Conservation (phyloP, 176 grass and related monocot genomes). For the Tuctoria greenei region DNA sequence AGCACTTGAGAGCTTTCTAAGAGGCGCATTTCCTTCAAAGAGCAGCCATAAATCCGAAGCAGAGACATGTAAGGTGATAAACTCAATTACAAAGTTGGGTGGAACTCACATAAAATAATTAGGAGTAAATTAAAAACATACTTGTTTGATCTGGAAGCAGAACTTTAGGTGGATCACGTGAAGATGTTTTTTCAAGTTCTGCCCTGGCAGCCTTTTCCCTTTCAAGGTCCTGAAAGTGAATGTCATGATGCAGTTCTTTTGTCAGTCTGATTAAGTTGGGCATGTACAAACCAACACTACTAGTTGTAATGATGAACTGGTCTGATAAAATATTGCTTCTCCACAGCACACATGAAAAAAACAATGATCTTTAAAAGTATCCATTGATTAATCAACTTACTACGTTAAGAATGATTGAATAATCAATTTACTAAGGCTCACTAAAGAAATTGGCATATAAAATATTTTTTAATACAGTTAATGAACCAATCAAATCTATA, state of each 20-base stretch:
- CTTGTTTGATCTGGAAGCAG: conserved; percentile 68
- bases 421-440: not conserved
- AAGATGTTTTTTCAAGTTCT: conserved; percentile 78
- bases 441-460: conserved; percentile 24
- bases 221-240: conserved; percentile 77
- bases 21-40: conserved; percentile 64
- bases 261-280: conserved; percentile 10
- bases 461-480: not conserved
- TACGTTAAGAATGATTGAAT: not conserved
- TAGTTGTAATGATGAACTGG: not conserved
- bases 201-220: conserved; percentile 71
- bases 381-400: not conserved
- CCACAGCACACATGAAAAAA: not conserved
- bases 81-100: conserved; percentile 5
- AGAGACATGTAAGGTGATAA: conserved; percentile 27
- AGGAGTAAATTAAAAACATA: conserved; percentile 35
- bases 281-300: conserved; percentile 1
- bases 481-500: conserved; percentile 6
- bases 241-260: conserved; percentile 28
- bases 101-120: conserved; percentile 7
- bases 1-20: conserved; percentile 71
- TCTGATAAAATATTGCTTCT: conserved; percentile 8
- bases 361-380: not conserved
- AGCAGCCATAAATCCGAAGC: conserved; percentile 26
- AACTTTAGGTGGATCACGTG: conserved; percentile 57